Evolutionary conservation across 352 stramenopile genomes (phyloP), one percentile per base, ranked within the genome.

Genomic region (Phytophthora syringae): DNA sequence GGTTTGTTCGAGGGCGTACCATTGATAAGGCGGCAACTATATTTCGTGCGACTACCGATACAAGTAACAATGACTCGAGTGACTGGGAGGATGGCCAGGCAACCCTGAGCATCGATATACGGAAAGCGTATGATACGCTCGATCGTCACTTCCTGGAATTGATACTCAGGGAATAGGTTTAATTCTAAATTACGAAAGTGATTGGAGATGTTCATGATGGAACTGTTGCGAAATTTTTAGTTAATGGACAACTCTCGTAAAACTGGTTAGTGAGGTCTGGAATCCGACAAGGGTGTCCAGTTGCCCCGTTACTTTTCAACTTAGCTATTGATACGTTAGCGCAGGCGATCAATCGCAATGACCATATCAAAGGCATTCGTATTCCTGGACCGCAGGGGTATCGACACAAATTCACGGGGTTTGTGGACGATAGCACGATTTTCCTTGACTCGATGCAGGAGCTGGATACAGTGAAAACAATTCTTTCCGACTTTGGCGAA

Each of bases 1-100:
- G 59, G 0, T 67, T 60, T n/a, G 59, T 67, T 0, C 44, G 59
- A 18, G 49, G 40, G n/a, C n/a, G n/a, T n/a, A n/a, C n/a, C n/a
- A n/a, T n/a, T n/a, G n/a, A n/a, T n/a, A n/a, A n/a, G n/a, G n/a
- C n/a, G n/a, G n/a, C n/a, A n/a, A n/a, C n/a, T n/a, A n/a, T n/a
- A n/a, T n/a, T n/a, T n/a, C n/a, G n/a, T n/a, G n/a, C n/a, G n/a
- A n/a, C n/a, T n/a, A n/a, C n/a, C n/a, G n/a, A n/a, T n/a, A n/a
- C n/a, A n/a, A n/a, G n/a, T n/a, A n/a, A 10, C 16, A 13, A 16
- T n/a, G 27, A 32, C 27, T 32, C 27, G 9, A 32, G 27, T 32
- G 5, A 32, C 9, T 32, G 27, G 27, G 27, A 5, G 9, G 27
- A 32, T 32, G 27, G 27, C 9, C 27, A 32, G 9, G 27, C 27